phyloP scores from a whole-genome alignment of 495 filamentous ascomycete species.

The Neurospora hispaniola region DNA sequence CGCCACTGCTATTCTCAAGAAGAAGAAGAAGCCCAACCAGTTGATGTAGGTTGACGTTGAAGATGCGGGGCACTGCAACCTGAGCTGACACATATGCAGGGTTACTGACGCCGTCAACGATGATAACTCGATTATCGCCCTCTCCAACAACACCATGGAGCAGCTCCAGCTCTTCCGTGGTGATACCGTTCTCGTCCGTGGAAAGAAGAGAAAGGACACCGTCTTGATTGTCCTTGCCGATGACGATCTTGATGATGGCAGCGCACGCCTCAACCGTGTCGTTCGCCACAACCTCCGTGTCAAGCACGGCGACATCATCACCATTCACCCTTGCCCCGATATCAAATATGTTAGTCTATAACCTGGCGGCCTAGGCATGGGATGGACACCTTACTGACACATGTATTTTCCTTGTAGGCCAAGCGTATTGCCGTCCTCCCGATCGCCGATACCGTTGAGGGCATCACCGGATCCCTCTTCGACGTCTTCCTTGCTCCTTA shows the following conservation, averaged over 20 bases:
- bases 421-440: conserved; percentile 98
- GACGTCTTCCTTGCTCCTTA: conserved; percentile 99
- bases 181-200: conserved; percentile 94
- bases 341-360: conserved; percentile 88
- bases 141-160: conserved; percentile 99
- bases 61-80: background rate
- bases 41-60: conserved; percentile 59
- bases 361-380: background rate
- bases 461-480: conserved; percentile 92
- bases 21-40: conserved; percentile 99
- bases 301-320: conserved; percentile 95
- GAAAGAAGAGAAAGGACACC: conserved; percentile 99
- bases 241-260: conserved; percentile 96
- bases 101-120: conserved; percentile 97
- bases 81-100: conserved; percentile 41
- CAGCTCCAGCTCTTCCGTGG: conserved; percentile 94
- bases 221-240: conserved; percentile 95
- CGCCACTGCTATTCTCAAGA: conserved; percentile 96
- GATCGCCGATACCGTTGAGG: conserved; percentile 96
- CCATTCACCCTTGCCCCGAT: conserved; percentile 97
- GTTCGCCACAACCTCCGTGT: conserved; percentile 96
- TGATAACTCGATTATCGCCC: conserved; percentile 98
- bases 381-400: conserved; percentile 1
- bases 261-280: conserved; percentile 92
- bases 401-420: conserved; percentile 44